Conservation (phyloP, 2,329 filamentous ascomycete species). For the Sporothrix brunneoviolacea region DNA sequence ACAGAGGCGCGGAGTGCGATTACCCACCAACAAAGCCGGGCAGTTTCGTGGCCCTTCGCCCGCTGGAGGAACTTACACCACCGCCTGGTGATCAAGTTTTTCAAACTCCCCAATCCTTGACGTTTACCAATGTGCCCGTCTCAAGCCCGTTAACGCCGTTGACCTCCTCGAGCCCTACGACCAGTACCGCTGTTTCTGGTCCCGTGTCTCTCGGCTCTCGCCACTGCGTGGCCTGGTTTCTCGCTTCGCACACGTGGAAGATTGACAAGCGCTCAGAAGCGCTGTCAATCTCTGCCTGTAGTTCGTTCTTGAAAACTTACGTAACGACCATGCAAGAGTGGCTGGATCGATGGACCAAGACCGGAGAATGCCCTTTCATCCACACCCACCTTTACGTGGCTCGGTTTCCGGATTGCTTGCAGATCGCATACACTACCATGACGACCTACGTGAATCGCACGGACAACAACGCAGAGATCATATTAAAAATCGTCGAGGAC, state of each 20-base stretch:
- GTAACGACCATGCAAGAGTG: slow-evolving; percentile 19
- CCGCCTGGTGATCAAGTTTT: no score
- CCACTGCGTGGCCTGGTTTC: slow-evolving; percentile 17
- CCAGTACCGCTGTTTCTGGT: no score
- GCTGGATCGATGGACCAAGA: slow-evolving; percentile 24
- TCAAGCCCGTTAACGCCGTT: no score
- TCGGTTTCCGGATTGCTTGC: slow-evolving; percentile 23
- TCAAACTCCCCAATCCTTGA: no score
- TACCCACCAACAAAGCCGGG: slow-evolving; percentile 19
- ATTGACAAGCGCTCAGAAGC: slow-evolving; percentile 11
- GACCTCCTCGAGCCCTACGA: no score
- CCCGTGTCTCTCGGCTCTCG: no score
- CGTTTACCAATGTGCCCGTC: no score
- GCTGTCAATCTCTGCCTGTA: not conserved
- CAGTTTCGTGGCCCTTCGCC: not conserved
- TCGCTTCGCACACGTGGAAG: slow-evolving; percentile 18
- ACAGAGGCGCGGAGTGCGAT: slow-evolving; percentile 17
- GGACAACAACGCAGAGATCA: slow-evolving; percentile 12
- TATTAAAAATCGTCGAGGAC: slow-evolving; percentile 19
- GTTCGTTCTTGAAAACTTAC: slow-evolving; percentile 10
- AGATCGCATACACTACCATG: slow-evolving; percentile 25
- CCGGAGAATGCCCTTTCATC: slow-evolving; percentile 26
- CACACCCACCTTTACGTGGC: slow-evolving; percentile 25
- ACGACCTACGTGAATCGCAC: slow-evolving; percentile 20
- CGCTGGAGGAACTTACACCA: no score